A percentile compares a stretch with the other conserved stretches of the same genome.
phyloP scores from a whole-genome alignment of 2,329 filamentous ascomycete species.

The Aureobasidium sp. region DNA sequence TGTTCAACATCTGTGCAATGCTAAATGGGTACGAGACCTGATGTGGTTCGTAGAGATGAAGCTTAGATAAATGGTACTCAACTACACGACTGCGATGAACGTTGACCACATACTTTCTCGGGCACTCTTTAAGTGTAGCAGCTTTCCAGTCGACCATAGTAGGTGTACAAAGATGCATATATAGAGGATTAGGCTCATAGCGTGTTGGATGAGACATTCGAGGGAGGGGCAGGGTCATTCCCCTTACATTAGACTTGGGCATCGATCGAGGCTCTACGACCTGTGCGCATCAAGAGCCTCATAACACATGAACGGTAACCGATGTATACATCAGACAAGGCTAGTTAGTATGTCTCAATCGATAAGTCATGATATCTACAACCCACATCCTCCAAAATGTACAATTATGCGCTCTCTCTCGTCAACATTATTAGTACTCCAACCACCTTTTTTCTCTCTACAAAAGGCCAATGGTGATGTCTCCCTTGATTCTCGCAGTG shows the following conservation, averaged over 20 bases:
- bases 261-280: neutral
- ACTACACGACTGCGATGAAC: too few species aligned
- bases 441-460: slow-evolving; percentile 12
- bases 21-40: neutral
- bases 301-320: too few species aligned
- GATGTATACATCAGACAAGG: too few species aligned
- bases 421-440: neutral
- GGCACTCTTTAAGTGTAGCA: too few species aligned
- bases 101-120: neutral
- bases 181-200: too few species aligned
- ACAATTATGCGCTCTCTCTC: neutral
- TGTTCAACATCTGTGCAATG: neutral
- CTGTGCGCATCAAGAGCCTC: neutral
- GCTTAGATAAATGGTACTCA: too few species aligned
- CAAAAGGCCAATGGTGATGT: slow-evolving; percentile 24
- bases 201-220: neutral
- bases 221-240: neutral
- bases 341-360: too few species aligned
- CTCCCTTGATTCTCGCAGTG: slow-evolving; percentile 22
- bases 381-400: neutral
- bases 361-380: neutral
- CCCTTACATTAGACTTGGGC: neutral
- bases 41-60: neutral
- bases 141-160: neutral
- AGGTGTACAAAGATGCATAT: neutral